A percentile compares a stretch with the other conserved stretches of the same genome.
Conservation (phyloP, 345 rosid genomes). For the Erysimum cheiranthoides region DNA sequence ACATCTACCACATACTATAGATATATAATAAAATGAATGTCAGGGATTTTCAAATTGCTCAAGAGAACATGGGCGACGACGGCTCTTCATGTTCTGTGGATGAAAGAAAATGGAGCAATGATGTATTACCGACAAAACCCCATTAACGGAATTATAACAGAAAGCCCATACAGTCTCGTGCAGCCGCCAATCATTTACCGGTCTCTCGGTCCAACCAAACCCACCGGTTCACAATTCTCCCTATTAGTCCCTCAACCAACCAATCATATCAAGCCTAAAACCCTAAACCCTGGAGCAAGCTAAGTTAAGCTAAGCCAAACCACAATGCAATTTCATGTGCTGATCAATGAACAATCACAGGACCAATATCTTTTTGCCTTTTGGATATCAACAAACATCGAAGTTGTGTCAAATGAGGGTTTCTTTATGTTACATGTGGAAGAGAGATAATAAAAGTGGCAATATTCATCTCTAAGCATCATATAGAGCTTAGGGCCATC, state of each 20-base stretch:
- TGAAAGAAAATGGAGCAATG: conserved; percentile 36
- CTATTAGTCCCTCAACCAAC: conserved; percentile 10
- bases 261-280: conserved; percentile 25
- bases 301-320: conserved; percentile 12
- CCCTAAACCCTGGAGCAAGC: conserved; percentile 31
- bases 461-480: conserved; percentile 20
- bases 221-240: background rate
- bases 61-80: conserved; percentile 44
- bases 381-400: conserved; percentile 33
- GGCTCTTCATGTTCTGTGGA: conserved; percentile 48
- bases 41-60: conserved; percentile 31
- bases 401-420: conserved; percentile 20
- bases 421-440: conserved; percentile 35
- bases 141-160: conserved; percentile 44
- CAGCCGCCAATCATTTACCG: conserved; percentile 39
- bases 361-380: conserved; percentile 11
- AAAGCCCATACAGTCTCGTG: conserved; percentile 48
- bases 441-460: conserved; percentile 8
- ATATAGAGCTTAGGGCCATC: conserved; percentile 67
- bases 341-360: conserved; percentile 22
- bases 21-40: conserved; percentile 12
- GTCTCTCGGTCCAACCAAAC: conserved; percentile 18
- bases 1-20: conserved; percentile 27
- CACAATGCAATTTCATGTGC: background rate
- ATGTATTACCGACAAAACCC: conserved; percentile 45